Conservation (phyloP, 1,139 yeast species). For the Kurtzmaniella quercitrusa region DNA sequence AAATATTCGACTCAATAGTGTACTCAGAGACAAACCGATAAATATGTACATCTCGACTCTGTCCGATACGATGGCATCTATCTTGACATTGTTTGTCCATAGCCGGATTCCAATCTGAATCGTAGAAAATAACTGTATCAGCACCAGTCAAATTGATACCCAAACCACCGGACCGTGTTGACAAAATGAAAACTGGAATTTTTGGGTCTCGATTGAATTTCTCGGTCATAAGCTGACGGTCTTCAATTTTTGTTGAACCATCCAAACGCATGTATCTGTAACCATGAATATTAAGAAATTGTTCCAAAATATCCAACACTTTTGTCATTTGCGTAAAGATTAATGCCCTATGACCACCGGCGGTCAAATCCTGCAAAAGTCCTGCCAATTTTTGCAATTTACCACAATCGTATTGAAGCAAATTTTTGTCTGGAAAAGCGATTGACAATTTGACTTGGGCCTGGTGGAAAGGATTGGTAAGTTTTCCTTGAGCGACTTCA, state of each 20-base stretch:
- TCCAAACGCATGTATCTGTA: slow-evolving; percentile 92
- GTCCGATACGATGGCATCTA: slow-evolving; percentile 98
- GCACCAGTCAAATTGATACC: slow-evolving; percentile 99
- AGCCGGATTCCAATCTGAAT: slow-evolving; percentile 99
- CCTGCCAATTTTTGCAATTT: slow-evolving; percentile 81
- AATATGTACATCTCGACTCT: slow-evolving; percentile 94
- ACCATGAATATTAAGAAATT: slow-evolving; percentile 91
- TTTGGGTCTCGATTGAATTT: slow-evolving; percentile 82
- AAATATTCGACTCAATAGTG: slow-evolving; percentile 93
- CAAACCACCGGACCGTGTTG: slow-evolving; percentile 96
- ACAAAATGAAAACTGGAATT: slow-evolving; percentile 86
- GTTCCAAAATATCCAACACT: slow-evolving; percentile 89
- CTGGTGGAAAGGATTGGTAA: slow-evolving; percentile 69
- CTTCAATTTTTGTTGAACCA: slow-evolving; percentile 97
- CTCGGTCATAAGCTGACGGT: slow-evolving; percentile 90
- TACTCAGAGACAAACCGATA: slow-evolving; percentile 94
- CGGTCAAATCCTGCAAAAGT: slow-evolving; percentile 70
- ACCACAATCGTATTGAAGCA: slow-evolving; percentile 95
- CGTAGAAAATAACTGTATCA: slow-evolving; percentile 97
- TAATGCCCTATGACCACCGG: slow-evolving; percentile 87
- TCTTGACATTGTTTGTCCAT: slow-evolving; percentile 99
- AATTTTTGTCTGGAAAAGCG: slow-evolving; percentile 93
- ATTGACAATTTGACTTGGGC: slow-evolving; percentile 84
- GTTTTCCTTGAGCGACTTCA: slow-evolving; percentile 34
- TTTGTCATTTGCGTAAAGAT: slow-evolving; percentile 98